These are phyloP conservation scores for Aspergillus cavernicola DNA, from an alignment of 495 filamentous ascomycete genomes.

Conservation along the genomic window DNA sequence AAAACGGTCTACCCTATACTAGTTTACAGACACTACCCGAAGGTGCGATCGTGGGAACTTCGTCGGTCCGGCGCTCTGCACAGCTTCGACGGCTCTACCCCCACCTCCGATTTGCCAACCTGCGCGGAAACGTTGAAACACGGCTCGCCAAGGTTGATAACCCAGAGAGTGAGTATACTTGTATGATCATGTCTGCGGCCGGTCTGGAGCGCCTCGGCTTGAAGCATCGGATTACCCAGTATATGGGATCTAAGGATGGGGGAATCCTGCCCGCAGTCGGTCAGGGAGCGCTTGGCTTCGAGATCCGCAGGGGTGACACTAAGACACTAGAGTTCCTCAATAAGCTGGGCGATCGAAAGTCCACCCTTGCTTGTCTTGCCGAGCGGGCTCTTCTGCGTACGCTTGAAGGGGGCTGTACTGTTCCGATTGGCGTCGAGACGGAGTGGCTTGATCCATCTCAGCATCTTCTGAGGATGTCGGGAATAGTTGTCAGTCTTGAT, in stretches of 20 bases:
- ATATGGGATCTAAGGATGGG: constrained; percentile 58
- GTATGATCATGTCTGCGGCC: constrained; percentile 73
- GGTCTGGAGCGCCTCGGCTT: constrained; percentile 62
- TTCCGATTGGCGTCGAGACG: constrained; percentile 69
- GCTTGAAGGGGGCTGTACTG: constrained; percentile 81
- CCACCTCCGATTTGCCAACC: constrained; percentile 60
- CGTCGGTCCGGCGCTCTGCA: constrained; percentile 70
- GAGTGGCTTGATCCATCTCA: constrained; percentile 13
- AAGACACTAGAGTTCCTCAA: constrained; percentile 47
- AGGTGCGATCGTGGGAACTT: constrained; percentile 73
- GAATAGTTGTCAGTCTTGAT: constrained; percentile 20
- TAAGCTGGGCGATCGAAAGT: constrained; percentile 45
- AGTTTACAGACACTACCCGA: constrained; percentile 61
- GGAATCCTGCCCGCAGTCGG: constrained; percentile 78
- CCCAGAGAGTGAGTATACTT: constrained; percentile 56
- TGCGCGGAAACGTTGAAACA: constrained; percentile 79
- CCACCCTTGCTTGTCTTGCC: constrained; percentile 56
- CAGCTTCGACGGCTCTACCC: constrained; percentile 67
- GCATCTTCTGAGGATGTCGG: constrained; percentile 10
- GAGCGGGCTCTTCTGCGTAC: constrained; percentile 72
- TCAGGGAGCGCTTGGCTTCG: constrained; percentile 74
- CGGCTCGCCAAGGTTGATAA: constrained; percentile 72
- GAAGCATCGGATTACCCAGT: constrained; percentile 62
- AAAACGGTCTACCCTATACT: constrained; percentile 37
- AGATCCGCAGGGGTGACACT: constrained; percentile 64